Base-by-base conservation (phyloP, 805 yeast genomes). In the Yamadazyma ubonensis region DNA sequence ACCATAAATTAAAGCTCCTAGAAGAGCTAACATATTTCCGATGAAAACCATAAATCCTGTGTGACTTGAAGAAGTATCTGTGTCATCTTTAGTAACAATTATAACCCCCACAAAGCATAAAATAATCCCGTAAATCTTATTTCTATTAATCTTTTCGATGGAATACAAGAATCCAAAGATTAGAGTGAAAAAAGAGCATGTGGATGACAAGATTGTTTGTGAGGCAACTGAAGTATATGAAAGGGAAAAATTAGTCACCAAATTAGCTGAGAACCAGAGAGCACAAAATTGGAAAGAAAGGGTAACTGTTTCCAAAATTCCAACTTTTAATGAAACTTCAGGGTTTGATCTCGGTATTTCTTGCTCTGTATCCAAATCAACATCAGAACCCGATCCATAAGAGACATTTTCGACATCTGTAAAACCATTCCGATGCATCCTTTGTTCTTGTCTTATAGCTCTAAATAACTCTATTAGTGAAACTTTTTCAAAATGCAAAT, bases 161-260 rank as follows among this genome's bases (percentile, higher is more conserved):
- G 81, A 69, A 42, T 80, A 81, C 18, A 85, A 47, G 39, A 81
- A 78, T 1, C 98, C 98, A 6, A 91, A 74, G 1, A 90, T 51
- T 28, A 93, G 71, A 0, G 99, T 93, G 76, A 93, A 93, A 57
- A 93, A 89, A 6, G 96, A 86, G 4, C 95, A 83, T 0, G 98
- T 90, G 26, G 96, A 85, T 12, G 96, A 85, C 28, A 93, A 64
- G 17, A 93, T 91, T 2, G 98, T 93, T 54, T 95, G 97, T 10
- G 93, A 83, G 2, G 96, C 95, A 15, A 93, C 99, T 9, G 90
- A 81, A 0, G 99, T 93, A 60, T 83, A 93, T 17, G 84, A 75
- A 38, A 93, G 69, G 15, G 95, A 81, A 0, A 96, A 87, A 61
- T 93, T 93, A 22, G 93, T 88, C 41, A 86, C 83, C 48, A 90